phyloP scores from a whole-genome alignment of 2,329 filamentous ascomycete species.

The Sphaerulina musiva region DNA sequence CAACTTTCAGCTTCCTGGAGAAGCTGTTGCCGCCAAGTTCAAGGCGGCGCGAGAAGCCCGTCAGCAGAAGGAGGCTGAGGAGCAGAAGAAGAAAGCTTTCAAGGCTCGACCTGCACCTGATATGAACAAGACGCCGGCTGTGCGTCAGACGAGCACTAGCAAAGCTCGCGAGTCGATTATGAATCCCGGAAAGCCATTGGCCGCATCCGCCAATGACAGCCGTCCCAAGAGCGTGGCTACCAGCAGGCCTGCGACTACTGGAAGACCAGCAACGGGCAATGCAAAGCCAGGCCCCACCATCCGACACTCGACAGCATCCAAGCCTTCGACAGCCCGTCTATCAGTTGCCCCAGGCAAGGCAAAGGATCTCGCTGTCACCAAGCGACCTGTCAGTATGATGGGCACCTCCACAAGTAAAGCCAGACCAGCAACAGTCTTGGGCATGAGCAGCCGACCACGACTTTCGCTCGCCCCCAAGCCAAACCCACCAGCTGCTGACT shows the following conservation, averaged over 20 bases:
- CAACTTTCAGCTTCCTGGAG: slow-evolving; percentile 49
- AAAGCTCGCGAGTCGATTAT: slow-evolving; percentile 39
- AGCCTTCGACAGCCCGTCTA: not conserved
- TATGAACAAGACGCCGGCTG: slow-evolving; percentile 24
- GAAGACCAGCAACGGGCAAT: not conserved
- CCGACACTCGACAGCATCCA: slow-evolving; percentile 6
- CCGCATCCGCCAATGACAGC: slow-evolving; percentile 6
- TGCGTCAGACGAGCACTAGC: slow-evolving; percentile 44
- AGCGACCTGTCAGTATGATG: not conserved
- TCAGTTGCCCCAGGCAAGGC: not conserved
- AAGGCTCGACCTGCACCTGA: slow-evolving; percentile 44
- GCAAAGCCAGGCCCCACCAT: slow-evolving; percentile 5
- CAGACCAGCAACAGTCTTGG: not conserved
- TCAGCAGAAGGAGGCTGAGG: slow-evolving; percentile 38
- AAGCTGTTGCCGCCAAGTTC: slow-evolving; percentile 48
- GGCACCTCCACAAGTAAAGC: not conserved
- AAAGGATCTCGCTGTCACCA: slow-evolving; percentile 1
- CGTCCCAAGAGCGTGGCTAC: slow-evolving; percentile 25
- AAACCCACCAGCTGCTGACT: slow-evolving; percentile 8
- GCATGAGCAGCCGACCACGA: slow-evolving; percentile 2
- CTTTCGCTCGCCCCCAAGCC: slow-evolving; percentile 10
- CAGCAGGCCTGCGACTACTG: slow-evolving; percentile 11
- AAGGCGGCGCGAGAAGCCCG: slow-evolving; percentile 47
- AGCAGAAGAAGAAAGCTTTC: slow-evolving; percentile 37
- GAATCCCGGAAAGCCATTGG: slow-evolving; percentile 16